phyloP scores from a whole-genome alignment of 2,329 filamentous ascomycete genomes.

The Beauveria bassiana region DNA sequence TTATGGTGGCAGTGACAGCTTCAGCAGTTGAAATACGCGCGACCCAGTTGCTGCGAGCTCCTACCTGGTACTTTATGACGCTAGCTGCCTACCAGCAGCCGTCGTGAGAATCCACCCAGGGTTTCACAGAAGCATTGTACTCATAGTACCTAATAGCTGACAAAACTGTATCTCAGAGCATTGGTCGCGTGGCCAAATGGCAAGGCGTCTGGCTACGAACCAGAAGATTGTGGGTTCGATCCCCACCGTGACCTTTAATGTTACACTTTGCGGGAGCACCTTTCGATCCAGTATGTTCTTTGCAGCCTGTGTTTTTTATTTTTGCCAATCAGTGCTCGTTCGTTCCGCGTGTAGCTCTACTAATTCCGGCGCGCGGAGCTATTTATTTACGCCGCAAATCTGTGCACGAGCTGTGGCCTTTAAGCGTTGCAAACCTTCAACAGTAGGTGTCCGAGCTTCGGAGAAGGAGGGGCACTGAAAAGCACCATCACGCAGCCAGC shows the following conservation, averaged over 20 bases:
- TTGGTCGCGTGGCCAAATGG: conserved; percentile 14
- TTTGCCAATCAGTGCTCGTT: not conserved
- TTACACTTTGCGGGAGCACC: not conserved
- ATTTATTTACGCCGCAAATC: too few species aligned
- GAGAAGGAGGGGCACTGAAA: not conserved
- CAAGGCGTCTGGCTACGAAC: conserved; percentile 15
- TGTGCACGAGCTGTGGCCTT: too few species aligned
- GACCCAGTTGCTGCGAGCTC: not conserved
- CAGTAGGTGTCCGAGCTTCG: not conserved
- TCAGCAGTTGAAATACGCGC: not conserved
- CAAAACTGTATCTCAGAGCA: not conserved
- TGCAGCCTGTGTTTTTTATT: not conserved
- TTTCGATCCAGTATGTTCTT: not conserved
- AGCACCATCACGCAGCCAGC: not conserved
- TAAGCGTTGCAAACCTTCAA: not conserved
- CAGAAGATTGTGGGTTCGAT: conserved; percentile 16
- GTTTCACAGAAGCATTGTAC: too few species aligned
- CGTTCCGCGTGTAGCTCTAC: not conserved
- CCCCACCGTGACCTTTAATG: conserved; percentile 14
- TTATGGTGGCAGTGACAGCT: not conserved
- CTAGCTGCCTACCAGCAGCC: not conserved
- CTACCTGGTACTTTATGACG: conserved; percentile 1
- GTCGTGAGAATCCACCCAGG: not conserved
- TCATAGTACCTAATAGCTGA: not conserved
- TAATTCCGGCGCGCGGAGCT: not conserved